Evolutionary conservation across 2,329 filamentous ascomycete species (phyloP), one percentile per base, ranked within the genome.

Genomic region (Fusarium praegraminearum): DNA sequence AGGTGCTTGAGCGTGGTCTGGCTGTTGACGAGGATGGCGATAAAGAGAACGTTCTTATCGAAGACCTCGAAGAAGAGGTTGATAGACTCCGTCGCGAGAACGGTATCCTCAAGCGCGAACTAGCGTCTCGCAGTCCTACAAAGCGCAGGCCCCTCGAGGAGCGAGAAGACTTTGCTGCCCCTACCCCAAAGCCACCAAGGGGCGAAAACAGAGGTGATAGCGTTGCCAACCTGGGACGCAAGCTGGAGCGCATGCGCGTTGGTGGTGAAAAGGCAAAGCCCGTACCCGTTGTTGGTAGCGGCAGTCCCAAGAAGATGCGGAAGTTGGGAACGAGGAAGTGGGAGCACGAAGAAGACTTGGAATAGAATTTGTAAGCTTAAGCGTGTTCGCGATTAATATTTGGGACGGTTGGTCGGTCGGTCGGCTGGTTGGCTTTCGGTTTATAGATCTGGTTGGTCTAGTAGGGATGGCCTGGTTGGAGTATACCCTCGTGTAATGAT

Each of bases 31-130:
- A 85, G 73, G 74, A 90, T 53, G 85, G 83, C 33, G 83, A 86
- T 2, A 90, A 91, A 73, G 87, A 90, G 76, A 90, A 90, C 45
- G 80, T 87, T 3, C 77, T 87, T 3, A 82, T 90, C 8, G 87
- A 91, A 73, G 86, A 91, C 46, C 80, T 94, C 1, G 88, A 92
- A 73, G 81, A 88, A 51, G 92, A 94, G 75, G 93, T 94, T 57
- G 89, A 92, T 64, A 83, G 87, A 5, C 82, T 95, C 38, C 85
- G 89, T 16, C 85, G 86, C 26, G 91, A 91, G 73, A 83, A 93
- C 22, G 84, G 84, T 2, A 82, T 89, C 4, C 78, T 94, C 26
- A 89, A 89, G 75, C 86, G 91, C 36, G 91, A 94, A 78, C 76
- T 93, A 8, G 82, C 83, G 0, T 83, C 83, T 16, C 85, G 88